These are phyloP conservation scores for Kwoniella dejecticola DNA, from an alignment of 768 basidiomycete species.

Conservation along the genomic window DNA sequence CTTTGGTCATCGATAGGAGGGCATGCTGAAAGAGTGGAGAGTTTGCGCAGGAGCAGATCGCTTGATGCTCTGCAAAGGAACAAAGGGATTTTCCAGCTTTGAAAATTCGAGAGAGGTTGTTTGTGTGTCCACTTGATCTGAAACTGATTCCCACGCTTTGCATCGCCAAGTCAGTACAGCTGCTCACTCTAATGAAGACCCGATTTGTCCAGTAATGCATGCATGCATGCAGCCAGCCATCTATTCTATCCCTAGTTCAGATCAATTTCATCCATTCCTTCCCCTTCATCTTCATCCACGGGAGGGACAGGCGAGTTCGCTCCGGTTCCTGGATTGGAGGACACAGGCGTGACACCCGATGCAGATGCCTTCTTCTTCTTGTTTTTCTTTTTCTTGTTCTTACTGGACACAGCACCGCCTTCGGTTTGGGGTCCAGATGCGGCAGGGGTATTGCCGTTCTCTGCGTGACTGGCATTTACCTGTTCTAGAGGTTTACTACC, in stretches of 20 bases:
- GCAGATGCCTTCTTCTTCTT: slow-evolving; percentile 20
- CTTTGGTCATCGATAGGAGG: no score
- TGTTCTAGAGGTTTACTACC: neutral
- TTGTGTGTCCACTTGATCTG: no score
- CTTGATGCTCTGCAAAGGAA: no score
- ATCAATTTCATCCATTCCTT: slow-evolving; percentile 39
- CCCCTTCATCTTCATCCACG: slow-evolving; percentile 15
- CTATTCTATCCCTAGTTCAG: slow-evolving; percentile 21
- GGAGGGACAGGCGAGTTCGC: neutral
- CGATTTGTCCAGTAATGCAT: neutral
- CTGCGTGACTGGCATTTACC: neutral
- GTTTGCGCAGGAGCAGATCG: no score
- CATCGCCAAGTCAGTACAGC: no score
- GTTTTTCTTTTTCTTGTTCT: slow-evolving; percentile 24
- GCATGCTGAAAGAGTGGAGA: no score
- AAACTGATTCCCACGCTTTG: no score
- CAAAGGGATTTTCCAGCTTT: no score
- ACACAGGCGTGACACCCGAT: slow-evolving; percentile 9
- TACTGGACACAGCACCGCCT: neutral
- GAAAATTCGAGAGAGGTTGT: no score
- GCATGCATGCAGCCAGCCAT: neutral
- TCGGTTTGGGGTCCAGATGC: neutral
- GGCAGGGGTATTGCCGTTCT: neutral
- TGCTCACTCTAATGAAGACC: no score
- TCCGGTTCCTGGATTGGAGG: slow-evolving; percentile 4